phyloP scores from a whole-genome alignment of 495 filamentous ascomycete genomes.

The Copromyces sp. region DNA sequence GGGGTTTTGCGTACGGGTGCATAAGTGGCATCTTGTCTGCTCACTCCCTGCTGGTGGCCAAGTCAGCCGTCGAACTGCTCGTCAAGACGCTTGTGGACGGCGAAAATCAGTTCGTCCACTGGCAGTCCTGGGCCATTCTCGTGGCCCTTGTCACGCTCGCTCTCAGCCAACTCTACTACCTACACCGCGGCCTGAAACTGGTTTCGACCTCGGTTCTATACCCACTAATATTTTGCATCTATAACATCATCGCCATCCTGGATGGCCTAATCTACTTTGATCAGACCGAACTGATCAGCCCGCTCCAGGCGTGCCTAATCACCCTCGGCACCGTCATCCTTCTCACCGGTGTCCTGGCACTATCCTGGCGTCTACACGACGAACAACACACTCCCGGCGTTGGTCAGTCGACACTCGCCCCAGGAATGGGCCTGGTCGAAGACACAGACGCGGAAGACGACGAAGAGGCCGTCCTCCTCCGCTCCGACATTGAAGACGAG shows the following conservation, averaged over 20 bases:
- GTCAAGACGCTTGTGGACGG: constrained; percentile 82
- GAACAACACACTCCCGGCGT: constrained; percentile 50
- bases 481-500: constrained; percentile 31
- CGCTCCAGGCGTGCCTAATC: constrained; percentile 72
- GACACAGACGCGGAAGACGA: constrained; percentile 51
- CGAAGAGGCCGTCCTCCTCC: constrained; percentile 27
- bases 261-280: constrained; percentile 96
- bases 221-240: constrained; percentile 96
- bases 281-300: constrained; percentile 68
- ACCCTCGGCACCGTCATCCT: constrained; percentile 79
- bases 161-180: constrained; percentile 85
- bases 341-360: constrained; percentile 75
- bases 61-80: constrained; percentile 94
- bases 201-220: constrained; percentile 95
- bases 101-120: constrained; percentile 90
- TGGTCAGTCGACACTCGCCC: constrained; percentile 52
- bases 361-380: constrained; percentile 87
- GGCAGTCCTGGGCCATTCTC: constrained; percentile 94
- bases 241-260: constrained; percentile 97
- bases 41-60: constrained; percentile 85
- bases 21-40: constrained; percentile 91
- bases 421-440: constrained; percentile 60
- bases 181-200: constrained; percentile 86
- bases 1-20: constrained; percentile 80
- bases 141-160: constrained; percentile 73